A percentile compares a stretch with the other conserved stretches of the same genome.
Evolutionary conservation across 345 rosid genomes (phyloP).

Genomic region (Garcia nutans): DNA sequence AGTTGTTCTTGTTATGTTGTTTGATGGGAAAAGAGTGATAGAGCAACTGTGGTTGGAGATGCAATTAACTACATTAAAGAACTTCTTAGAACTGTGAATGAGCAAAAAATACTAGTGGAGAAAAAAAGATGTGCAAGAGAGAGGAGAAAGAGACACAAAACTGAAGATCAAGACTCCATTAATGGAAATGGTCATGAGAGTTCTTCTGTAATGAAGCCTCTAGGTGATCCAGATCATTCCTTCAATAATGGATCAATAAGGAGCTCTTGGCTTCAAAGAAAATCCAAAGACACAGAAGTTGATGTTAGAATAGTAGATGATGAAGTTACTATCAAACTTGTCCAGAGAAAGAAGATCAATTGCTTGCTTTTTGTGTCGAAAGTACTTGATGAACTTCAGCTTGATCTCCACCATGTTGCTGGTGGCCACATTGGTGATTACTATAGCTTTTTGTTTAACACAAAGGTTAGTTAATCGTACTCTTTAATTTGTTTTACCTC

Average conservation of each 20-base stretch:
- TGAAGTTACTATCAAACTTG: slow-evolving; percentile 82
- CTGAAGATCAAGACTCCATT: slow-evolving; percentile 34
- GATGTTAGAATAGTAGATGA: slow-evolving; percentile 83
- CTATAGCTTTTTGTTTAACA: slow-evolving; percentile 71
- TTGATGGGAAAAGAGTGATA: slow-evolving; percentile 48
- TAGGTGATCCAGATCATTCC: slow-evolving; percentile 49
- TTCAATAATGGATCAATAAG: slow-evolving; percentile 49
- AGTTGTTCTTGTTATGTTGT: not conserved
- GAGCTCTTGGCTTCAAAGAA: slow-evolving; percentile 89
- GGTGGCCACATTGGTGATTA: slow-evolving; percentile 88
- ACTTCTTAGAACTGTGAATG: slow-evolving; percentile 59
- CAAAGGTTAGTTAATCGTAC: slow-evolving; percentile 51
- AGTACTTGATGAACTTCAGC: slow-evolving; percentile 71
- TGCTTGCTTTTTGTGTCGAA: slow-evolving; percentile 73
- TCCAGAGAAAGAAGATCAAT: slow-evolving; percentile 75
- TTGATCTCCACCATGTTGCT: slow-evolving; percentile 82
- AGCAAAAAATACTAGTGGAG: slow-evolving; percentile 75
- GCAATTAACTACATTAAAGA: slow-evolving; percentile 79
- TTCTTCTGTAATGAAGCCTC: slow-evolving; percentile 31
- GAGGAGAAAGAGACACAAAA: slow-evolving; percentile 45
- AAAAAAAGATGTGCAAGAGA: slow-evolving; percentile 63
- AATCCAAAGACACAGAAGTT: slow-evolving; percentile 77
- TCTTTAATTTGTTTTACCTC: not conserved
- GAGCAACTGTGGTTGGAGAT: slow-evolving; percentile 81
- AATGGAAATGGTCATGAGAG: slow-evolving; percentile 40